Percentiles rank a stretch among this genome's conserved stretches.
Evolutionary conservation across 1,284 basidiomycete species (phyloP).

Genomic region (Leucoagaricus sp.): DNA sequence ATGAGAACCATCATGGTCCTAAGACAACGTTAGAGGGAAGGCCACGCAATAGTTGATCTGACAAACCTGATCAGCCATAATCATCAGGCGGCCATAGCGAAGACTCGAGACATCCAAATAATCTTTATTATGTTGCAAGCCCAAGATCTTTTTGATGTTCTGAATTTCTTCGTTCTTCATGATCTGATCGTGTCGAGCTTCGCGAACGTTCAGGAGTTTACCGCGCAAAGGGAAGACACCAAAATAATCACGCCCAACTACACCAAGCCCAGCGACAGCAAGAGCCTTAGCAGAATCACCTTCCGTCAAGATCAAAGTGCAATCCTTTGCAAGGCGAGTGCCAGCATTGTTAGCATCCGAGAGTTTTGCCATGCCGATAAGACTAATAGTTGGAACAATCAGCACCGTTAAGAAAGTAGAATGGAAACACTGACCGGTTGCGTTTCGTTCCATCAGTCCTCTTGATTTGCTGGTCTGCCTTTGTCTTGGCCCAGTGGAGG

Average conservation of each 20-base stretch:
- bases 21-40: constrained; percentile 17
- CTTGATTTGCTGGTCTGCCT: constrained; percentile 95
- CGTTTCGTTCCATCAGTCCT: constrained; percentile 97
- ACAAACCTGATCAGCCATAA: constrained; percentile 97
- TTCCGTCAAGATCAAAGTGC: constrained; percentile 97
- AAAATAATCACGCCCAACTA: constrained; percentile 95
- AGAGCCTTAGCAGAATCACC: constrained; percentile 99
- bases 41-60: background rate
- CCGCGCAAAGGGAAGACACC: constrained; percentile 98
- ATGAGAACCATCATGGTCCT: constrained; percentile 99
- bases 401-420: constrained; percentile 1
- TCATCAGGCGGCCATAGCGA: constrained; percentile 96
- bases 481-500: constrained; percentile 95
- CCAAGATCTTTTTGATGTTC: constrained; percentile 98
- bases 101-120: constrained; percentile 76
- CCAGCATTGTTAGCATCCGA: constrained; percentile 99
- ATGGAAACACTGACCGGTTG: constrained; percentile 57
- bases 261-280: constrained; percentile 91
- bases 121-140: constrained; percentile 91
- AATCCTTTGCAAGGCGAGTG: constrained; percentile 77
- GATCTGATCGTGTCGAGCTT: constrained; percentile 94
- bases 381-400: constrained; percentile 46
- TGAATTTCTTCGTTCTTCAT: constrained; percentile 98
- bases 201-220: constrained; percentile 96
- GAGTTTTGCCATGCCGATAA: constrained; percentile 92